Percentiles rank a stretch among this genome's conserved stretches.
phyloP scores from a whole-genome alignment of 352 stramenopile genomes.

The Thalassiosira exigua region DNA sequence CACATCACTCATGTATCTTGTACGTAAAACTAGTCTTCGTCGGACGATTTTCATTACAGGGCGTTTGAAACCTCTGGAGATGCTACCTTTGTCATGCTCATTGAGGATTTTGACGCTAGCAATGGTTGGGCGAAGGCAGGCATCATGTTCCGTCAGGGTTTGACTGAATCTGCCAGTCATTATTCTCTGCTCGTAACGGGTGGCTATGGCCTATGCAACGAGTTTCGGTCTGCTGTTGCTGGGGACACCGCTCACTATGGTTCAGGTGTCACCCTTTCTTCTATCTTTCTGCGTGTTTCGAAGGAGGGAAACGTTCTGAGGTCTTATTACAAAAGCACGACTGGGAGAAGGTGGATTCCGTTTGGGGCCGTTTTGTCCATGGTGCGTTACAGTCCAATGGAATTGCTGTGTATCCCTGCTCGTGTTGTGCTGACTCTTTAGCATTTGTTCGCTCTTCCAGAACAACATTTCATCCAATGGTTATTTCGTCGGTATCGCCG shows the following conservation, averaged over 20 bases:
- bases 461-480: conserved; percentile 46
- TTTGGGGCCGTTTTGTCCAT: conserved; percentile 51
- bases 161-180: conserved; percentile 30
- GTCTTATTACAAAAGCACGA: conserved; percentile 48
- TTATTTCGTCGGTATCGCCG: conserved; percentile 58
- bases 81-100: conserved; percentile 44
- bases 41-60: conserved; percentile 65
- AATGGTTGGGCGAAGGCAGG: conserved; percentile 45
- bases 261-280: background rate
- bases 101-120: conserved; percentile 32
- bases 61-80: conserved; percentile 56
- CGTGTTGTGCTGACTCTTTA: too few species aligned
- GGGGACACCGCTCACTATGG: too few species aligned
- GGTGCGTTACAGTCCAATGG: too few species aligned
- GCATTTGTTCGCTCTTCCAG: too few species aligned
- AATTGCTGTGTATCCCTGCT: too few species aligned
- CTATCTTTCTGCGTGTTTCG: conserved; percentile 46
- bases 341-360: conserved; percentile 26
- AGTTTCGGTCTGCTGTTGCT: too few species aligned
- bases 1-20: too few species aligned
- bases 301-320: conserved; percentile 57
- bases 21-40: too few species aligned
- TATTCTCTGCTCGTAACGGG: conserved; percentile 48
- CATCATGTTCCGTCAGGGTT: conserved; percentile 46
- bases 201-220: too few species aligned